These are phyloP conservation scores for Diaporthe sp. DNA, from an alignment of 2,329 filamentous ascomycete genomes.

Conservation along the genomic window DNA sequence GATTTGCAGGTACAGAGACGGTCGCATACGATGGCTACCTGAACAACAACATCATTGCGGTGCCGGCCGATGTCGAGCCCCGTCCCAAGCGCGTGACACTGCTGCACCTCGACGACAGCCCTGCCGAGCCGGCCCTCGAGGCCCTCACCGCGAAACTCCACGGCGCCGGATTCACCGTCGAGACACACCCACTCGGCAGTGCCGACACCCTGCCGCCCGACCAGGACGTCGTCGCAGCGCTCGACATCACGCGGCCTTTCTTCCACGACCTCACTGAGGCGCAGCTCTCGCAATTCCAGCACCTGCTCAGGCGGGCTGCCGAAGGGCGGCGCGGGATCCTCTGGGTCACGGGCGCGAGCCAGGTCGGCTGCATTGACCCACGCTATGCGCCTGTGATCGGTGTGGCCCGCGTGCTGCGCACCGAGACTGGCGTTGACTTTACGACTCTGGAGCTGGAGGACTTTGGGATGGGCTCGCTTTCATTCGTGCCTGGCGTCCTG, in stretches of 20 bases:
- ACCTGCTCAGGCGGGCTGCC: background rate
- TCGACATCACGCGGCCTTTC: background rate
- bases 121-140: background rate
- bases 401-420: slow-evolving; percentile 42
- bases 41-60: background rate
- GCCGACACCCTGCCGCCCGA: background rate
- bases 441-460: slow-evolving; percentile 45
- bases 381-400: slow-evolving; percentile 44
- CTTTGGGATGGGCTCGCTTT: background rate
- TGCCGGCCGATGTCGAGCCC: background rate
- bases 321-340: slow-evolving; percentile 37
- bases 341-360: slow-evolving; percentile 46
- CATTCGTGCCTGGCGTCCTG: slow-evolving; percentile 28
- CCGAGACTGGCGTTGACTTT: slow-evolving; percentile 42
- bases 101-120: background rate
- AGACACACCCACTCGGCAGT: slow-evolving; percentile 42
- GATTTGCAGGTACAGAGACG: slow-evolving; percentile 30
- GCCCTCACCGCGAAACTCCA: background rate
- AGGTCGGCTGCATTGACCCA: slow-evolving; percentile 42
- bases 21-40: slow-evolving; percentile 30
- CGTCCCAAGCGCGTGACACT: background rate
- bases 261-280: background rate
- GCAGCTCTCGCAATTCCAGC: background rate
- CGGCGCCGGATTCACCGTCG: background rate
- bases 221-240: background rate